A percentile compares a stretch with the other conserved stretches of the same genome.
These are phyloP conservation scores for Debaryomyces nepalensis DNA, from an alignment of 1,139 yeast species.

Conservation along the genomic window DNA sequence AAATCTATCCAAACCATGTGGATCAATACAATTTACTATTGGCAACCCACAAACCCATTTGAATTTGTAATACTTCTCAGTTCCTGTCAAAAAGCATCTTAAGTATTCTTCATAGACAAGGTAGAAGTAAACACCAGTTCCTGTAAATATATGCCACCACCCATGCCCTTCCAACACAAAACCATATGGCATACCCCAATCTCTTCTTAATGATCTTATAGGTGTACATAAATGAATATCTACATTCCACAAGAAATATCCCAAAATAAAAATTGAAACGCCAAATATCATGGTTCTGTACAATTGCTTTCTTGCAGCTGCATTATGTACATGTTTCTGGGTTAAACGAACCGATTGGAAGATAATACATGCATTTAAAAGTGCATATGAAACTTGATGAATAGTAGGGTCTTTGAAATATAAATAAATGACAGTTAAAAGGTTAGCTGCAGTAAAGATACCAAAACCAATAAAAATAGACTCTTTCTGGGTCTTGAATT, in stretches of 20 bases:
- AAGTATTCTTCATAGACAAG: conserved; percentile 75
- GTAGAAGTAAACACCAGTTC: conserved; percentile 63
- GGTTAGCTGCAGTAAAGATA: conserved; percentile 59
- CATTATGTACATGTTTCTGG: conserved; percentile 53
- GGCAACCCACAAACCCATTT: conserved; percentile 55
- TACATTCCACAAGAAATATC: conserved; percentile 82
- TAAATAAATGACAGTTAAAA: conserved; percentile 68
- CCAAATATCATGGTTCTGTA: conserved; percentile 63
- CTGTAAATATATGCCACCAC: conserved; percentile 96
- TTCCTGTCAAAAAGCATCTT: conserved; percentile 61
- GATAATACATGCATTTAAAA: conserved; percentile 66
- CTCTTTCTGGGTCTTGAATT: conserved; percentile 46
- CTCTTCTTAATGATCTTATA: conserved; percentile 66
- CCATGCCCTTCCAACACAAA: conserved; percentile 90
- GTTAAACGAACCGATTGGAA: conserved; percentile 58
- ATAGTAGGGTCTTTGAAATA: conserved; percentile 78
- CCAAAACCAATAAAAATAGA: conserved; percentile 55
- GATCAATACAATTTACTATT: conserved; percentile 35
- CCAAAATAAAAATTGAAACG: conserved; percentile 64
- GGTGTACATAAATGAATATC: conserved; percentile 80
- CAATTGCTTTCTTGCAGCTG: conserved; percentile 50
- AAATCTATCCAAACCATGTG: conserved; percentile 32
- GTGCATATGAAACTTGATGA: conserved; percentile 80
- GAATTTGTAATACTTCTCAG: conserved; percentile 54
- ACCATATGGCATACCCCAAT: conserved; percentile 84